Evolutionary conservation across 371 early-diverging fungal species (phyloP), one percentile per base, ranked within the genome.

Genomic region (Sporodiniella umbellata): DNA sequence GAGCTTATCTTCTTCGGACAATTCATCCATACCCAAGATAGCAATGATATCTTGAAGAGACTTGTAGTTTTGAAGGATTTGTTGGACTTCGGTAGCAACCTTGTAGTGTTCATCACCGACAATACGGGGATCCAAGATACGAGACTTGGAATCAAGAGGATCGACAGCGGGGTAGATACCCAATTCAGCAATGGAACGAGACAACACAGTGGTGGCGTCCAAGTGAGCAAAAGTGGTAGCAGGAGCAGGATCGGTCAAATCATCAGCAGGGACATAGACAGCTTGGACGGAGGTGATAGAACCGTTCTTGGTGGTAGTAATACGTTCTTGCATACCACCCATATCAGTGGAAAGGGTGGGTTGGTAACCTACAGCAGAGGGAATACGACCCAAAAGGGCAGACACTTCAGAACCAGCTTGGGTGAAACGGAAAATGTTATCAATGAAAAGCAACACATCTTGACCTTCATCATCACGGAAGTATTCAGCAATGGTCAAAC

Each of bases 81-180:
- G 87, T 74, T 95, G 96, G 48, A 90, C 91, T 62, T 84, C 83
- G 50, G 93, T 92, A 81, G 96, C 96, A 47, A 90, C 83, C 55
- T 84, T 78, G 85, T 94, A 94, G 82, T 95, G 96, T 75, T 91
- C 90, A 48, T 85, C 80, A 66, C 96, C 94, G 60, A 95, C 92
- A 58, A 93, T 86, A 79, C 93, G 90, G 66, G 93, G 95, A 80
- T 95, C 95, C 38, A 94, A 78, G 75, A 94, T 89, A 81, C 95
- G 92, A 48, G 94, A 94, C 83, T 95, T 90, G 81, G 93, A 92
- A 80, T 95, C 95, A 51, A 95, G 95, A 50, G 96, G 95, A 76
- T 95, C 97, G 79, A 95, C 97, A 58, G 97, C 95, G 54, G 97
- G 97, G 87, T 95, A 97, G 77, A 95, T 95, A 90, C 94, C 97